Percentiles rank a stretch among this genome's conserved stretches.
Conservation (phyloP, 257 asterid genomes). For the Fraxinus americana region DNA sequence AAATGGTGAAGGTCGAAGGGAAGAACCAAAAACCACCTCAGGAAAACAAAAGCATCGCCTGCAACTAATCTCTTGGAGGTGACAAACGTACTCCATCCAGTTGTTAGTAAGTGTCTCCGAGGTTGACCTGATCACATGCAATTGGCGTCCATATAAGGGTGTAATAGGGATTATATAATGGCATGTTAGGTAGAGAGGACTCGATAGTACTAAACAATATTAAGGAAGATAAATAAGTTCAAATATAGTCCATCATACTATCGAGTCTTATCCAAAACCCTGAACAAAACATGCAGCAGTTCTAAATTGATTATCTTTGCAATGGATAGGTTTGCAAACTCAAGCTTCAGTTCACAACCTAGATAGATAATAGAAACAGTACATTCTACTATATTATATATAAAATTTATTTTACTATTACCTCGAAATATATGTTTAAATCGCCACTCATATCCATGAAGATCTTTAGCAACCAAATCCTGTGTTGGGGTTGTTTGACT, state of each 20-base stretch:
- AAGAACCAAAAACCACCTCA: constrained; percentile 50
- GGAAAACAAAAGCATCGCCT: constrained; percentile 65
- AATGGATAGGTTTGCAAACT: not conserved
- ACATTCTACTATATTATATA: not conserved
- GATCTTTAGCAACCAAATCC: constrained; percentile 80
- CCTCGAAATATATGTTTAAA: constrained; percentile 93
- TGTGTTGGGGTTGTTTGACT: constrained; percentile 77
- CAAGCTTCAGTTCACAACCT: not conserved
- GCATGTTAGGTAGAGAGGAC: not conserved
- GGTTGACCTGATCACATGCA: constrained; percentile 66
- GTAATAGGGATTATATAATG: not conserved
- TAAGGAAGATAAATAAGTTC: not conserved
- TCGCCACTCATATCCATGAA: constrained; percentile 87
- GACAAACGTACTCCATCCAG: constrained; percentile 88
- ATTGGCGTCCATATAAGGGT: not conserved
- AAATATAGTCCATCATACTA: not conserved
- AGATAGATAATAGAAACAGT: constrained; percentile 6
- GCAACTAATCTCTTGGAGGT: constrained; percentile 78
- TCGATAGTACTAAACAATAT: not conserved
- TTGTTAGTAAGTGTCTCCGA: constrained; percentile 74
- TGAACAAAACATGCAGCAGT: not conserved
- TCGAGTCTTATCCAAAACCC: not conserved
- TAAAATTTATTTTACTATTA: constrained; percentile 17
- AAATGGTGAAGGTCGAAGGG: not conserved
- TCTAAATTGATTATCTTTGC: not conserved